Evolutionary conservation across 495 filamentous ascomycete genomes (phyloP).

Genomic region (Lasiosphaeriaceae sp.): DNA sequence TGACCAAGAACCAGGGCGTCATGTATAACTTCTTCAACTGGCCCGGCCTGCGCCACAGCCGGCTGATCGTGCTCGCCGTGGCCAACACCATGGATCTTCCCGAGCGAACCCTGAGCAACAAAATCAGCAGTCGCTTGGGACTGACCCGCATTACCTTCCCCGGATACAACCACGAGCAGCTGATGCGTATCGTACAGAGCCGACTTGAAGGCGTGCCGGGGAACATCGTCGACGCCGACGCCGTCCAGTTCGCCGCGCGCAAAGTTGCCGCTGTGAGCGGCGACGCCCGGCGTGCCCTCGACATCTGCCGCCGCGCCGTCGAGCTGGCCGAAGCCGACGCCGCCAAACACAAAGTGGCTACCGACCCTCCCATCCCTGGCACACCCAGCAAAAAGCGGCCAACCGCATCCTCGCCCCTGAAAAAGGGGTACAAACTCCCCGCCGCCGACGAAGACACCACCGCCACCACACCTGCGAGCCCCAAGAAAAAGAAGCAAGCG

Average conservation of each 20-base stretch:
- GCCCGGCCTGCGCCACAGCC: slow-evolving; percentile 87
- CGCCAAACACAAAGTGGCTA: slow-evolving; percentile 16
- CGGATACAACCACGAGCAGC: slow-evolving; percentile 92
- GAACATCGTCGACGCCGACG: slow-evolving; percentile 87
- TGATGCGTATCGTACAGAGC: slow-evolving; percentile 96
- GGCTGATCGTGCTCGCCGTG: slow-evolving; percentile 92
- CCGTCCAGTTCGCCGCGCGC: slow-evolving; percentile 90
- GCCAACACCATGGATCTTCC: slow-evolving; percentile 99
- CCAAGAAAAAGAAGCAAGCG: slow-evolving; percentile 21
- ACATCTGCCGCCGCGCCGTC: slow-evolving; percentile 93
- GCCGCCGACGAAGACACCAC: slow-evolving; percentile 12
- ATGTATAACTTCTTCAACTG: slow-evolving; percentile 99
- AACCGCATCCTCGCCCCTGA: neutral
- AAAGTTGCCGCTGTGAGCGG: slow-evolving; percentile 97
- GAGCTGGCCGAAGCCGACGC: slow-evolving; percentile 84
- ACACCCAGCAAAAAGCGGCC: slow-evolving; percentile 38
- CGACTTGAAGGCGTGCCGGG: slow-evolving; percentile 82
- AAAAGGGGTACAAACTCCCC: neutral
- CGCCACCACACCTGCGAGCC: neutral
- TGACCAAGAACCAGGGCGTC: slow-evolving; percentile 94
- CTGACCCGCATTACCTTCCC: slow-evolving; percentile 92
- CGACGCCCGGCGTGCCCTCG: slow-evolving; percentile 86
- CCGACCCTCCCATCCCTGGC: slow-evolving; percentile 23
- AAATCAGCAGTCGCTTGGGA: slow-evolving; percentile 89
- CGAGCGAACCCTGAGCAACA: slow-evolving; percentile 94